Base-by-base conservation (phyloP, 2,329 filamentous ascomycete species). In the Cladophialophora chaetospira region DNA sequence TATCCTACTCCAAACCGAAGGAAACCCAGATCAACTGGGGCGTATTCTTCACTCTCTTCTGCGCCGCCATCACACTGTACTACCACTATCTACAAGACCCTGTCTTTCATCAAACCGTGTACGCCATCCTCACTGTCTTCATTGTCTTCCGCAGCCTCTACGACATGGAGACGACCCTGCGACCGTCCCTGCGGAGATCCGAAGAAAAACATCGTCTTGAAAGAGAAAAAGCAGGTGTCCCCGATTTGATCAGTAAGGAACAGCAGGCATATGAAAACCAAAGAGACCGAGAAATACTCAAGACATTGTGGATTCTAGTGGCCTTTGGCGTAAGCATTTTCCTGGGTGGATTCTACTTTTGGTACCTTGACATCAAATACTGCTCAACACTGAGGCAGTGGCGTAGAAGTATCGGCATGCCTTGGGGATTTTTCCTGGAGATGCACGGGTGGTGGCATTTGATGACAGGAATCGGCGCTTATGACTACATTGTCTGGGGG, bases 11-110 rank as follows among this genome's bases (percentile, higher is more conserved):
- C 11, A 81, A 81, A 58, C 78, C 85, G 1, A 70, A 69, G 9
- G 65, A 62, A 3, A 78, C 83, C 58, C 79, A 82, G 1, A 65
- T 78, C 1, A 56, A 80, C 10, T 76, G 91, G 6, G 88, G 78
- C 5, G 36, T 85, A 3, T 77, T 76, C 11, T 77, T 89, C 8
- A 68, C 84, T 4, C 72, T 72, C 8, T 70, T 86, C 26, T 78
- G 82, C n/a, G 71, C 75, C 33, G 88, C 86, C 66, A 92, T 95
- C 70, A 94, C 90, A 11, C 78, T 88, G 36, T 83, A 88, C 71
- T 96, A 96, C 72, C 88, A 91, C 68, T 84, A 89, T 61, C 84
- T 91, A 13, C 89, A 92, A 69, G 86, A 95, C 63, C 89, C 91
- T 0, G 77, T 83, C 1, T 95, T 95, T 71, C 91, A 95, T 73